Evolutionary conservation across 768 basidiomycete genomes (phyloP).

Genomic region (Russula vinacea): DNA sequence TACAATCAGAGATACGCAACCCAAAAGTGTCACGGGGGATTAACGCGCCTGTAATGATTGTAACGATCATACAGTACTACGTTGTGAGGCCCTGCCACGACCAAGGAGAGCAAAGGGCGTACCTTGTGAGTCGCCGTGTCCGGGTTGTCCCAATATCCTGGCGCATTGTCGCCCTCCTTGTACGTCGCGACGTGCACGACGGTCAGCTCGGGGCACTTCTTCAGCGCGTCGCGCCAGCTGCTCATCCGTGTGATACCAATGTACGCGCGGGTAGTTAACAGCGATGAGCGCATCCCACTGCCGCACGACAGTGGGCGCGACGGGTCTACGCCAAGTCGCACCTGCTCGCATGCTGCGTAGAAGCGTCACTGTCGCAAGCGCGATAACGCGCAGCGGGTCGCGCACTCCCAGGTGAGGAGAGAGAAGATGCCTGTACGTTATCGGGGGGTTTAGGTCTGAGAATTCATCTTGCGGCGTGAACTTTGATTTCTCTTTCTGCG

Average conservation of each 20-base stretch:
- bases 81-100: background rate
- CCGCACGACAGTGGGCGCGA: constrained; percentile 67
- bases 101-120: constrained; percentile 7
- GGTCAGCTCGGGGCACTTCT: constrained; percentile 78
- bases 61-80: background rate
- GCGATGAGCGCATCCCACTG: constrained; percentile 92
- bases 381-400: constrained; percentile 80
- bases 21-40: background rate
- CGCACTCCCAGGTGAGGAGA: constrained; percentile 63
- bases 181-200: constrained; percentile 96
- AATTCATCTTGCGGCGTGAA: constrained; percentile 40
- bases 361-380: constrained; percentile 91
- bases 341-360: constrained; percentile 81
- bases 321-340: constrained; percentile 64
- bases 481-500: constrained; percentile 19
- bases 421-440: constrained; percentile 78
- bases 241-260: constrained; percentile 93
- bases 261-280: constrained; percentile 90
- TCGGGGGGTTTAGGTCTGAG: constrained; percentile 58
- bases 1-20: background rate
- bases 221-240: constrained; percentile 75
- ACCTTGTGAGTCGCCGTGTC: constrained; percentile 93
- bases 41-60: constrained; percentile 3
- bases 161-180: constrained; percentile 79
- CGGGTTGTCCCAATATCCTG: constrained; percentile 89